These are phyloP conservation scores for Ilyonectria destructans DNA, from an alignment of 2,329 filamentous ascomycete species.

Conservation along the genomic window DNA sequence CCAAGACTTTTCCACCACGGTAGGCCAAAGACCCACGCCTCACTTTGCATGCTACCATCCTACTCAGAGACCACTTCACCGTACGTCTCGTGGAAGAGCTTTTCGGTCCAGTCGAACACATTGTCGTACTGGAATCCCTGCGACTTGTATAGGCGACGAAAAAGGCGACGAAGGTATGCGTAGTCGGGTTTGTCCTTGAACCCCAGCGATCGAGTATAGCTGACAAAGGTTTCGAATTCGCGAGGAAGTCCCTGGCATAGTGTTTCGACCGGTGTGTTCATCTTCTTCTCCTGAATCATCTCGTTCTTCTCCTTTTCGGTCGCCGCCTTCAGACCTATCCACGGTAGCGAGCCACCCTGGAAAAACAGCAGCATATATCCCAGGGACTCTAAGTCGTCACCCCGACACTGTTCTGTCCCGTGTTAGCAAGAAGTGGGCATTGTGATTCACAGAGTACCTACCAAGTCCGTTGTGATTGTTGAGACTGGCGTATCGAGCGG, in stretches of 20 bases:
- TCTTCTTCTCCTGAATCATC: constrained; percentile 41
- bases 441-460: constrained; percentile 30
- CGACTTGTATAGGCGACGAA: constrained; percentile 80
- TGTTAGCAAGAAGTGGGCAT: constrained; percentile 11
- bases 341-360: constrained; percentile 81
- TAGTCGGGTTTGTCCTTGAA: constrained; percentile 86
- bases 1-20: too few species aligned
- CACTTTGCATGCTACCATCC: too few species aligned
- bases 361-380: constrained; percentile 85
- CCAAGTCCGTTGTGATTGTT: constrained; percentile 40
- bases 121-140: constrained; percentile 85
- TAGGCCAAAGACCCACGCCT: too few species aligned
- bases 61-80: background rate
- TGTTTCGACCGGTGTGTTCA: constrained; percentile 76
- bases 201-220: constrained; percentile 81
- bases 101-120: constrained; percentile 81
- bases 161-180: constrained; percentile 83
- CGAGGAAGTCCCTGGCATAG: constrained; percentile 83
- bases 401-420: constrained; percentile 76
- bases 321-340: constrained; percentile 81
- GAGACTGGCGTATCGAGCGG: constrained; percentile 39
- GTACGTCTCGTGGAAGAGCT: constrained; percentile 37
- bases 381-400: constrained; percentile 83
- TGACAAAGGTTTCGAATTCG: constrained; percentile 83
- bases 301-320: constrained; percentile 79